Evolutionary conservation across 1,139 yeast genomes (phyloP), one percentile per base, ranked within the genome.

Genomic region (Arxiozyma telluris): DNA sequence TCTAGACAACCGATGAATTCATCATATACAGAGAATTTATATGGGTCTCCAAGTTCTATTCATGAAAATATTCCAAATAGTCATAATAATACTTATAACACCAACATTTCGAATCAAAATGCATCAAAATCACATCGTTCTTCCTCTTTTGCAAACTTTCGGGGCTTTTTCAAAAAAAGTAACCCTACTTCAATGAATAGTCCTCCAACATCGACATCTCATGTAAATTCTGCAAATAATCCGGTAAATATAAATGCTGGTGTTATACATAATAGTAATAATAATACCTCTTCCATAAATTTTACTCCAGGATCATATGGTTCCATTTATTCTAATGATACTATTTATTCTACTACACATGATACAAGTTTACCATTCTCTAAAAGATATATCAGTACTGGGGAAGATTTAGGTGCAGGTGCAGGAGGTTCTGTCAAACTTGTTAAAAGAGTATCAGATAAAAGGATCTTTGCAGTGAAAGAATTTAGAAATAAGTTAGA

Each of bases 361-460:
- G 70, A 71, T 12, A 68, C 71, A 6, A 59, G 61, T 5, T 52
- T 71, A 52, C 76, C 95, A 1, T 81, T 85, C 58, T 79, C 87
- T 23, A 88, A 86, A 65, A 76, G 91, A 58, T 91, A 90, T 66
- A 82, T 89, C 51, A 87, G 84, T 65, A 80, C 84, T 52, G 96
- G 96, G 50, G 94, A 89, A 64, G 86, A 82, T 55, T 76, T 91
- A 47, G 98, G 98, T 50, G 96, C 96, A 12, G 98, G 98, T 55
- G 97, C 97, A 2, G 98, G 98, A 46, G 98, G 98, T 5, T 79
- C 93, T 3, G 98, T 91, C 41, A 81, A 84, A 62, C 74, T 91
- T 53, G 84, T 89, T 39, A 83, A 79, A 46, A 75, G 96, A 62
- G 74, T 80, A 47, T 70, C 79, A 27, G 96, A 90, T 70, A 81